Percentiles rank a stretch among this genome's conserved stretches.
Conservation (phyloP, 257 asterid species). For the Solanum chiquidenum region DNA sequence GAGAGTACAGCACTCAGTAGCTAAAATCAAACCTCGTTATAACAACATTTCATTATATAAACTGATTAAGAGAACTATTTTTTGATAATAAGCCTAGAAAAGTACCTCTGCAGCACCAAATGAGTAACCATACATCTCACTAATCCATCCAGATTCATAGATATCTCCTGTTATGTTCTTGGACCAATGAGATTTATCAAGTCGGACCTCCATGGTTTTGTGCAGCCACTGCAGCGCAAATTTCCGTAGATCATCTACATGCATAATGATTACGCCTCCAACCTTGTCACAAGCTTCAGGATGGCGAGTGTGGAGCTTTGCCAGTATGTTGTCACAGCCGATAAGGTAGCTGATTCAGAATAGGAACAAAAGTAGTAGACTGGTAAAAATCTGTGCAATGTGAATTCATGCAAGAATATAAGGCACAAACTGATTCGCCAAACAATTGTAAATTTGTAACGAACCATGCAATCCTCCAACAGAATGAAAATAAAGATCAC, state of each 20-base stretch:
- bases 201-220: slow-evolving; percentile 93
- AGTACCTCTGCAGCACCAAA: slow-evolving; percentile 98
- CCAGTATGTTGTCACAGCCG: slow-evolving; percentile 95
- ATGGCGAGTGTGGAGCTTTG: slow-evolving; percentile 74
- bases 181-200: slow-evolving; percentile 83
- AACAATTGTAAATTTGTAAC: background rate
- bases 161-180: slow-evolving; percentile 79
- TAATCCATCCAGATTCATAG: slow-evolving; percentile 96
- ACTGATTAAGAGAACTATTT: background rate
- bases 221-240: slow-evolving; percentile 87
- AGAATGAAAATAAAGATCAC: background rate
- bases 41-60: background rate
- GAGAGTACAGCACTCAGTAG: background rate
- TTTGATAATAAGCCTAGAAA: background rate
- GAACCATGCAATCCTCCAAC: background rate
- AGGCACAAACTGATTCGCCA: background rate
- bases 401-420: background rate
- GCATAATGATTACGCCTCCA: slow-evolving; percentile 95
- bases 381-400: background rate
- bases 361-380: background rate
- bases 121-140: slow-evolving; percentile 99
- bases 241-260: slow-evolving; percentile 58
- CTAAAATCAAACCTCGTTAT: background rate
- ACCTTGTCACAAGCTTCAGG: slow-evolving; percentile 90
- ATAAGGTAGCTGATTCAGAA: slow-evolving; percentile 56